Conservation (phyloP, 2,329 filamentous ascomycete species). For the Ophiostoma ulmi region DNA sequence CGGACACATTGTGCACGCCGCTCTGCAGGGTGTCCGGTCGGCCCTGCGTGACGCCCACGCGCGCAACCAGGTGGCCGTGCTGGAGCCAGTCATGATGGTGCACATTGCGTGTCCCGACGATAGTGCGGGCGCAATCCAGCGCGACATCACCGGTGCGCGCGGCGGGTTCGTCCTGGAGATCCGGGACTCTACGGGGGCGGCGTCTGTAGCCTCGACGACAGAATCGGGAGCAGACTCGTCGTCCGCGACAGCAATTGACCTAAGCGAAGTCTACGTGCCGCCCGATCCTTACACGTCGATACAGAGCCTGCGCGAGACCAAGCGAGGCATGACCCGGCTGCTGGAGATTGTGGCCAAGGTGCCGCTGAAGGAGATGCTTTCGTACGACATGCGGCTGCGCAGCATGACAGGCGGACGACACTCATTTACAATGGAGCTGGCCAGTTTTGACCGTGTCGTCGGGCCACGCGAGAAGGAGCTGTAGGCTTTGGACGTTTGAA, state of each 20-base stretch:
- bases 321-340: constrained; percentile 46
- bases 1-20: constrained; percentile 61
- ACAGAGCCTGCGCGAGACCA: constrained; percentile 49
- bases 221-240: constrained; percentile 25
- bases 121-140: constrained; percentile 73
- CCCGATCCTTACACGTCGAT: constrained; percentile 71
- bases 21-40: constrained; percentile 58
- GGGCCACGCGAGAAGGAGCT: constrained; percentile 49
- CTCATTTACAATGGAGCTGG: constrained; percentile 54
- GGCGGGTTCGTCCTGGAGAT: constrained; percentile 73
- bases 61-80: constrained; percentile 59
- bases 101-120: constrained; percentile 80
- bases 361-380: constrained; percentile 93
- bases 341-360: constrained; percentile 76
- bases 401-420: constrained; percentile 81
- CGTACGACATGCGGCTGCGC: constrained; percentile 82
- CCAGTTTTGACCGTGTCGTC: constrained; percentile 52
- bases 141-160: constrained; percentile 69
- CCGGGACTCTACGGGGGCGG: constrained; percentile 45
- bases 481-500: constrained; percentile 3
- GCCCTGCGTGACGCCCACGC: constrained; percentile 61
- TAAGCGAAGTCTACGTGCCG: constrained; percentile 75
- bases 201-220: constrained; percentile 37
- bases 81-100: constrained; percentile 92
- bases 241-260: constrained; percentile 50